Evolutionary conservation across 2,329 filamentous ascomycete genomes (phyloP).

Genomic region (Talaromyces islandicus): DNA sequence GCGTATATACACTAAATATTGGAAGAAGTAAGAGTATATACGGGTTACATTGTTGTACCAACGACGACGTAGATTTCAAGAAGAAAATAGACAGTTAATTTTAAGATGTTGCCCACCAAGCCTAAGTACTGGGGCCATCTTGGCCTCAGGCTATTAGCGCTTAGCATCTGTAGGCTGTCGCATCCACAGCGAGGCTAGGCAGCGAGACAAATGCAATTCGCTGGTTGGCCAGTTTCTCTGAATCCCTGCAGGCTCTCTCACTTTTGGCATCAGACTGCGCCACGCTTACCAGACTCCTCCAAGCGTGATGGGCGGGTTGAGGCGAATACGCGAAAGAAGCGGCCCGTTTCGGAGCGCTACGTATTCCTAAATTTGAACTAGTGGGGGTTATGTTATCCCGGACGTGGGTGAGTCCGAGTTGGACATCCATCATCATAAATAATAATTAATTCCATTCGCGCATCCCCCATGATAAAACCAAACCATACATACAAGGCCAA

Average conservation of each 20-base stretch:
- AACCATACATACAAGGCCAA: not conserved
- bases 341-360: not conserved
- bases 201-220: not conserved
- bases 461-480: not conserved
- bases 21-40: not conserved
- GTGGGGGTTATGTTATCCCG: not conserved
- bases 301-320: too few relatives aligned
- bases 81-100: not conserved
- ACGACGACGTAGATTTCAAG: not conserved
- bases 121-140: not conserved
- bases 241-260: not conserved
- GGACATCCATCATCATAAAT: not conserved
- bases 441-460: too few relatives aligned
- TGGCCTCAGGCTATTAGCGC: not conserved
- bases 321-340: not conserved
- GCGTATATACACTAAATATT: not conserved
- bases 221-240: not conserved
- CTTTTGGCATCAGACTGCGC: not conserved
- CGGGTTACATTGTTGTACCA: not conserved
- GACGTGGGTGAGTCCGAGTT: not conserved
- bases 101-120: not conserved
- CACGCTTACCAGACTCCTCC: not conserved
- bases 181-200: not conserved
- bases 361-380: not conserved
- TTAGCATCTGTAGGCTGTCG: not conserved